These are phyloP conservation scores for Prunus mongolica DNA, from an alignment of 306 rosid genomes.

Conservation along the genomic window DNA sequence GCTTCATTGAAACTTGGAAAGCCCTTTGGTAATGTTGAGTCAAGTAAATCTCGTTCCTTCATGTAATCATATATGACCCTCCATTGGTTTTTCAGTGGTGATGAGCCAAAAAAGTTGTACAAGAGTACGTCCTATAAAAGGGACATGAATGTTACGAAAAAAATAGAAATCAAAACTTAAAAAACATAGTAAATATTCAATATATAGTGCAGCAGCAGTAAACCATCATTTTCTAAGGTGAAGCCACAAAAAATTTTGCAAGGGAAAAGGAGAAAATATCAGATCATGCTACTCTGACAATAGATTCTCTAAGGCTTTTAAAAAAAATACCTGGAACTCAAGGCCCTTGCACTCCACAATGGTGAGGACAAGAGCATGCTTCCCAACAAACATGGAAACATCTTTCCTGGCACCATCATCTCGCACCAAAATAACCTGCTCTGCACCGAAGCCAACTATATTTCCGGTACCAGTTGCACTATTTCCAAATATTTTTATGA, in stretches of 20 bases:
- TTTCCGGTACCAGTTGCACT: slow-evolving; percentile 27
- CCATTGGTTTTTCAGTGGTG: slow-evolving; percentile 59
- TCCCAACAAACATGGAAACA: slow-evolving; percentile 45
- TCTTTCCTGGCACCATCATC: slow-evolving; percentile 54
- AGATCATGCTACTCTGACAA: neutral
- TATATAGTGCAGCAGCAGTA: neutral
- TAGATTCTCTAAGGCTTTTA: neutral
- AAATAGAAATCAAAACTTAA: neutral
- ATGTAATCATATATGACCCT: slow-evolving; percentile 65
- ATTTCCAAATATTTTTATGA: slow-evolving; percentile 64
- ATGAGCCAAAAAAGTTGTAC: slow-evolving; percentile 67
- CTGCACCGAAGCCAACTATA: slow-evolving; percentile 77
- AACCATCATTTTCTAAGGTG: neutral
- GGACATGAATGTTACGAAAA: neutral
- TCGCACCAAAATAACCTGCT: slow-evolving; percentile 80
- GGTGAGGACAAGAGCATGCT: slow-evolving; percentile 74
- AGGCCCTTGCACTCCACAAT: slow-evolving; percentile 79
- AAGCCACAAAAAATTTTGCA: too few species aligned
- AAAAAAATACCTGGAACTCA: slow-evolving; percentile 67
- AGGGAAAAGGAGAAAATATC: neutral
- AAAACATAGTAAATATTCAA: neutral
- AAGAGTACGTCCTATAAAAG: slow-evolving; percentile 62
- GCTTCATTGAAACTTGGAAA: slow-evolving; percentile 44
- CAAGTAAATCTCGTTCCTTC: slow-evolving; percentile 56
- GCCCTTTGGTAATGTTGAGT: slow-evolving; percentile 16